Base-by-base conservation (phyloP, 2,329 filamentous ascomycete genomes). In the Rugonectria rugulosa region DNA sequence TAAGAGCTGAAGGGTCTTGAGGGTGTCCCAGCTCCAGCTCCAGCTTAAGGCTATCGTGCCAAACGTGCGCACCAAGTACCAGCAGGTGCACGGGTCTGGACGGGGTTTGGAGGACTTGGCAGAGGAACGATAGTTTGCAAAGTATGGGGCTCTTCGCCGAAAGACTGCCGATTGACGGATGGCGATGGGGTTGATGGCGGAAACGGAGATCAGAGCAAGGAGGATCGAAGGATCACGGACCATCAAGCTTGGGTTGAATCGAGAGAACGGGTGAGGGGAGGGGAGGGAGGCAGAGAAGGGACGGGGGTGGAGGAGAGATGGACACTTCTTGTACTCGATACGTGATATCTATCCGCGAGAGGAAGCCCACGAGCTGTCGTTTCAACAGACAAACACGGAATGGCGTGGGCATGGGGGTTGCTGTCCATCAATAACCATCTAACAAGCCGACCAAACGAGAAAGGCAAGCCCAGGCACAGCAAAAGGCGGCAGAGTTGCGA, bases 241-340 rank as follows among this genome's bases (percentile, higher is more conserved):
- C 34, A 50, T 50, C 41, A 44, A 45, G 11, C 14, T 54, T 48
- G 32, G 31, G 38, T 24, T 23, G 46, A 34, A 21, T 49, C 36
- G 34, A 26, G 47, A 32, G 34, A 29, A 15, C 21, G 14, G 34
- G 32, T 11, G 20, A 32, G 45, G 21, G 43, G 19, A 31, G 31
- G 43, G 43, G n/a, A 6, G 5, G 17, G 21, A 12, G 31, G 43
- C 24, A 40, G 36, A 48, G 37, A 15, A 23, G 38, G 23, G 21
- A 20, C 7, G 11, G 37, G 19, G 38, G 32, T 12, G 24, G 44
- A 36, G 44, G 52, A 46, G 34, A 46, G 19, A 44, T 24, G 45
- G 45, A 31, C 27, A 53, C 45, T 49, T 56, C 53, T 56, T 56
- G 53, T 56, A n/a, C n/a, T n/a, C n/a, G n/a, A n/a, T n/a, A n/a